Base-by-base conservation (phyloP, 139 green algal genomes). In the Chlorella vulgaris region DNA sequence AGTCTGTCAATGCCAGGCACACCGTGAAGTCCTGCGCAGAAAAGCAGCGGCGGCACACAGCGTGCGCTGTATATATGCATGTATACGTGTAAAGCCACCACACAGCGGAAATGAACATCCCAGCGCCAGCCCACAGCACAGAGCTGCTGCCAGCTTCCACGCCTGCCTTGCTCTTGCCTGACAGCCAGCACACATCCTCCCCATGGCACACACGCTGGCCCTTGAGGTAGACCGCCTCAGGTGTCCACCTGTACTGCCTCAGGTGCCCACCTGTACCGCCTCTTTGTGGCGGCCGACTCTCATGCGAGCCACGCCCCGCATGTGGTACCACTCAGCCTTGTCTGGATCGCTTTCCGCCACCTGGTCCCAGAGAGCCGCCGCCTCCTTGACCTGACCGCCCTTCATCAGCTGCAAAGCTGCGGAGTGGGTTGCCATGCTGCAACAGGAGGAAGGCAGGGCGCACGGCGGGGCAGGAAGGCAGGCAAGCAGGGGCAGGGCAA, bases 21-120 rank as follows among this genome's bases (percentile, higher is more conserved):
- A 79, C 38, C 2, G 73, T 79, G 53, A 79, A 79, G 53, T 79
- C 73, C 73, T 79, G 73, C n/a, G 55, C 55, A 65, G 35, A 4
- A 1, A 73, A 36, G 31, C 31, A 35, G 36, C 3, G 29, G 29
- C 28, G 62, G 29, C 61, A 38, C 61, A 68, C n/a, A n/a, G n/a
- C n/a, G n/a, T n/a, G n/a, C n/a, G n/a, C n/a, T n/a, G n/a, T n/a
- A n/a, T n/a, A n/a, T n/a, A n/a, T n/a, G n/a, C n/a, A n/a, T n/a
- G n/a, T n/a, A n/a, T n/a, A 6, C 47, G 47, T 55, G 47, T 15
- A 39, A 4, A 68, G 61, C 61, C 6, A 38, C 4, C 28, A 39
- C 6, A 39, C 61, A 22, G 6, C 6, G 28, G n/a, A n/a, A n/a
- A n/a, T n/a, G n/a, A n/a, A n/a, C n/a, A n/a, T n/a, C n/a, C n/a